Conservation (phyloP, 2,329 filamentous ascomycete species). For the Pezicula radicicola region DNA sequence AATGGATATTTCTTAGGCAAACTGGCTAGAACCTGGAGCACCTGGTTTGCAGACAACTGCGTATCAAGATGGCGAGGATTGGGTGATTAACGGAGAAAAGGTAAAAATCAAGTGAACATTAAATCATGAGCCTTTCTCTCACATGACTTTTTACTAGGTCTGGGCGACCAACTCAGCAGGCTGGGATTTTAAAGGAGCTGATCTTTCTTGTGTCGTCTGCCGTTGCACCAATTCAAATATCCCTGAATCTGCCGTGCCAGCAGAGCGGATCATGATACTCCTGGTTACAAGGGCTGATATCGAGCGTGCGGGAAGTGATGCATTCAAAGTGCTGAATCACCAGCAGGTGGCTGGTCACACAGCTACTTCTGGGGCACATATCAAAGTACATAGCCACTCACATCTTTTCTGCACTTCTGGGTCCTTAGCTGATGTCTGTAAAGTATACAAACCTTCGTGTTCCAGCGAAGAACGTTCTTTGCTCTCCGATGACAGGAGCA, state of each 20-base stretch:
- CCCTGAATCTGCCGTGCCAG: slow-evolving; percentile 22
- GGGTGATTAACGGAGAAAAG: slow-evolving; percentile 53
- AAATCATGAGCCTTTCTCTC: neutral
- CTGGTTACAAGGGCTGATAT: slow-evolving; percentile 46
- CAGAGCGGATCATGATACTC: slow-evolving; percentile 42
- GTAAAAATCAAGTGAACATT: slow-evolving; percentile 16
- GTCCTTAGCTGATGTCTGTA: neutral
- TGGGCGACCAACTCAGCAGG: slow-evolving; percentile 53
- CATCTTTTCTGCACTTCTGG: neutral
- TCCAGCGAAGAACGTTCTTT: slow-evolving; percentile 44
- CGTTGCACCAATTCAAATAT: slow-evolving; percentile 26
- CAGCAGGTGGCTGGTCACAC: slow-evolving; percentile 43
- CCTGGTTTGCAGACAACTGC: slow-evolving; percentile 47
- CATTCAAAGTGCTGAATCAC: slow-evolving; percentile 45
- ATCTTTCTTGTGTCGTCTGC: slow-evolving; percentile 50
- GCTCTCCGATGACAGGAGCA: slow-evolving; percentile 38
- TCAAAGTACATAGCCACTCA: slow-evolving; percentile 17
- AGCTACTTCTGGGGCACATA: slow-evolving; percentile 46
- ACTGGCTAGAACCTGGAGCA: slow-evolving; percentile 47
- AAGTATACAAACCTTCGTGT: slow-evolving; percentile 44
- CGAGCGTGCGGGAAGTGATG: slow-evolving; percentile 36
- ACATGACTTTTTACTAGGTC: slow-evolving; percentile 28
- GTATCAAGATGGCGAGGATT: slow-evolving; percentile 43
- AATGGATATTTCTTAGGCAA: slow-evolving; percentile 26
- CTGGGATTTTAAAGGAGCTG: slow-evolving; percentile 50